phyloP scores from a whole-genome alignment of 1,284 basidiomycete species.

The Gomphus bonarii region DNA sequence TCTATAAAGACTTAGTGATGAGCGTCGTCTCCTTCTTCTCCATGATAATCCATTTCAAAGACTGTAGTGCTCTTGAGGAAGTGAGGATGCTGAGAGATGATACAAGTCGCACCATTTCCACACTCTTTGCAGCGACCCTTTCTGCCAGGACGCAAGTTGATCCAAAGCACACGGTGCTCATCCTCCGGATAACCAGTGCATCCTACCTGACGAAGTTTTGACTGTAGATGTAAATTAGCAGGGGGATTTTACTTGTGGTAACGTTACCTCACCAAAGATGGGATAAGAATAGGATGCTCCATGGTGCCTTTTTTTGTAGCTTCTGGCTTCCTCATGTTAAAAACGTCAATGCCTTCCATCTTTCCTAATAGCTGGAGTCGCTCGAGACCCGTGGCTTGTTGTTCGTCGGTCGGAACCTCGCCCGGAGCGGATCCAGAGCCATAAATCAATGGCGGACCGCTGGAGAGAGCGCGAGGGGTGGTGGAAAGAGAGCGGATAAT shows the following conservation, averaged over 20 bases:
- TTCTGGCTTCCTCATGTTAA: slow-evolving; percentile 84
- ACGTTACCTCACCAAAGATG: slow-evolving; percentile 66
- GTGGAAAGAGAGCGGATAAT: not conserved
- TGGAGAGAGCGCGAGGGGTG: not conserved
- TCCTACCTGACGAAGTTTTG: slow-evolving; percentile 72
- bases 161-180: slow-evolving; percentile 86
- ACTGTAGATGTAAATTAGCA: slow-evolving; percentile 32
- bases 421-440: slow-evolving; percentile 71
- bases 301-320: slow-evolving; percentile 83
- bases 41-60: slow-evolving; percentile 7
- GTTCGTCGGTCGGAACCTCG: slow-evolving; percentile 67
- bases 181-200: slow-evolving; percentile 90
- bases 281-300: slow-evolving; percentile 80
- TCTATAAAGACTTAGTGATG: slow-evolving; percentile 2
- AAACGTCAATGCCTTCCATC: slow-evolving; percentile 82
- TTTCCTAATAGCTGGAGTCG: slow-evolving; percentile 88
- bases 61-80: not conserved
- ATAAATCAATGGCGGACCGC: slow-evolving; percentile 46
- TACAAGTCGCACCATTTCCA: slow-evolving; percentile 59
- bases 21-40: slow-evolving; percentile 5
- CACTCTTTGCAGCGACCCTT: slow-evolving; percentile 82
- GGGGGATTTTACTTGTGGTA: not conserved
- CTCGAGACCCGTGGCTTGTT: slow-evolving; percentile 95
- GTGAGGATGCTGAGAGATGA: not conserved
- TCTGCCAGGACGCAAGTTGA: slow-evolving; percentile 53